Evolutionary conservation across 805 yeast genomes (phyloP), one percentile per base, ranked within the genome.

Genomic region (Yamadazyma olivae): DNA sequence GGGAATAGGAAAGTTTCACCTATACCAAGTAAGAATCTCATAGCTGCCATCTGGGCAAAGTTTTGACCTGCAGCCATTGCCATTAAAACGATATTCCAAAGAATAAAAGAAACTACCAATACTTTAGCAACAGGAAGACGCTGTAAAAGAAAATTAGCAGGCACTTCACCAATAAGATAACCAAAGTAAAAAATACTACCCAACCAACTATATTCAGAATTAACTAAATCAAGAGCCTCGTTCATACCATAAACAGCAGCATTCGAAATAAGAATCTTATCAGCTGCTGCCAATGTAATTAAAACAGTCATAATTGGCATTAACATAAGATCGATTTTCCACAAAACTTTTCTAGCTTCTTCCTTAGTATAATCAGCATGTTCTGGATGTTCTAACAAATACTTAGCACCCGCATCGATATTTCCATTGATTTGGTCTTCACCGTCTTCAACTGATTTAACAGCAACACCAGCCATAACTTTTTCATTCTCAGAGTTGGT

Each of bases 151-250:
- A 65, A 64, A 4, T 71, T 65, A 12, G 72, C 56, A 17, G 64
- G 67, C 30, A 56, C 50, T 40, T 57, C 61, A 33, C 51, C 56
- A 7, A 52, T 38, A 35, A 59, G 42, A 39, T 58, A 61, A 6
- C 67, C 68, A 39, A 57, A 52, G 49, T 79, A 79, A 45, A 79
- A 80, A 6, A 77, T 70, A 1, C 81, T 67, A n/a, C 81, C 76
- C 12, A 46, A 39, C 52, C 52, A 50, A 6, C 52, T 51, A 42
- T 53, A 56, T 29, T 57, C 49, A 33, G 52, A 46, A 3, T 63
- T 63, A 8, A 42, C 33, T 53, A 61, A 46, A 9, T 41, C 27
- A 36, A 56, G 39, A 28, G 53, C 63, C 15, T 45, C 56, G 37
- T 54, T 48, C 60, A 61, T 57, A 7, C 67, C 67, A 29, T 59